Conservation (phyloP, 148 eudicot genomes). For the Amaranthus cruentus region DNA sequence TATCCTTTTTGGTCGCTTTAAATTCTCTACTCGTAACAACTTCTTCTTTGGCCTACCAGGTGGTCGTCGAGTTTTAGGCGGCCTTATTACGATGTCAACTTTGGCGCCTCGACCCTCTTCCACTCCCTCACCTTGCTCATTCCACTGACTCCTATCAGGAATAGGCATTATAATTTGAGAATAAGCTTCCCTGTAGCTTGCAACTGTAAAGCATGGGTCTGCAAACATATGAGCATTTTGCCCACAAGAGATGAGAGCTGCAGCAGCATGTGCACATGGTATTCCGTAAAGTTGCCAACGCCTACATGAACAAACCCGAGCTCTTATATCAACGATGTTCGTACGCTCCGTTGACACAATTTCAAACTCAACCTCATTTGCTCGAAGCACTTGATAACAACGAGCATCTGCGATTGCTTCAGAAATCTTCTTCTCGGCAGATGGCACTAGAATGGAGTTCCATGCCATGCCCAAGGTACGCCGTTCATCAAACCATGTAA, state of each 20-base stretch:
- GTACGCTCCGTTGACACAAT: slow-evolving; percentile 95
- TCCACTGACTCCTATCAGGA: slow-evolving; percentile 77
- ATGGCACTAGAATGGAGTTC: slow-evolving; percentile 80
- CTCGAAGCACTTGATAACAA: slow-evolving; percentile 94
- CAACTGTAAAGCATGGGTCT: slow-evolving; percentile 81
- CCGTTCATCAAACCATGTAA: slow-evolving; percentile 67
- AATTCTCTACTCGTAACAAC: slow-evolving; percentile 80
- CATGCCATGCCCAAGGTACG: slow-evolving; percentile 48
- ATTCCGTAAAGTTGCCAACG: slow-evolving; percentile 95
- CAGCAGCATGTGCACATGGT: slow-evolving; percentile 97
- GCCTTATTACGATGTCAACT: slow-evolving; percentile 53
- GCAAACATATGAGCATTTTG: slow-evolving; percentile 77
- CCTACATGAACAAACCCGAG: slow-evolving; percentile 77
- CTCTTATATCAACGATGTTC: slow-evolving; percentile 83
- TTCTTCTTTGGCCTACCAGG: slow-evolving; percentile 99
- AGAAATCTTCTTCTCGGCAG: slow-evolving; percentile 73
- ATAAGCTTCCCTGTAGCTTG: slow-evolving; percentile 76
- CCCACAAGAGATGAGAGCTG: slow-evolving; percentile 93
- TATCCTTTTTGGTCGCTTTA: slow-evolving; percentile 82
- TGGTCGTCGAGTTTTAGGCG: slow-evolving; percentile 87
- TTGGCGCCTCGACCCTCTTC: slow-evolving; percentile 54
- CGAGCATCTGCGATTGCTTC: slow-evolving; percentile 86
- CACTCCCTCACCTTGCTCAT: slow-evolving; percentile 44
- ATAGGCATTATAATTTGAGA: slow-evolving; percentile 65
- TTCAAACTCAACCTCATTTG: slow-evolving; percentile 97